phyloP scores from a whole-genome alignment of 2,329 filamentous ascomycete genomes.

The Achaetomium macrosporum region DNA sequence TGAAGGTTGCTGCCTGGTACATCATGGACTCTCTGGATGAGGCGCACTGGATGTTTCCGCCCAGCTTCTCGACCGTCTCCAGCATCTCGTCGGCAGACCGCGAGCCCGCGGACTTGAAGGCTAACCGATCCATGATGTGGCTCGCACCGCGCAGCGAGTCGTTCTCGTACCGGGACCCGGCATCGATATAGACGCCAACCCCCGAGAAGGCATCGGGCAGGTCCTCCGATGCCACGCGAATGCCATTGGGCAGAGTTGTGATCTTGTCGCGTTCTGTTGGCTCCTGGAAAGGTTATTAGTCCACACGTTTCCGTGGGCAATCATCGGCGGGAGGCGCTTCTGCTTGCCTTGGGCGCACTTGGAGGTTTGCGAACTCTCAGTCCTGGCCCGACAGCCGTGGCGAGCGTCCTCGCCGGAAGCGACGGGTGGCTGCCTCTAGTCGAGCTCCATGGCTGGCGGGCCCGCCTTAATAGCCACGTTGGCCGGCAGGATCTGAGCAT shows the following conservation, averaged over 20 bases:
- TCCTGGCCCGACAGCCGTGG: constrained; percentile 7
- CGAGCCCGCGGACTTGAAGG: constrained; percentile 80
- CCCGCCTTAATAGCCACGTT: constrained; percentile 19
- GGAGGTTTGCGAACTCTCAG: background rate
- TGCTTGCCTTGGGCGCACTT: constrained; percentile 9
- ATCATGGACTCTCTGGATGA: constrained; percentile 93
- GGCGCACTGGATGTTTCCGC: constrained; percentile 94
- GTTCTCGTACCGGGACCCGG: constrained; percentile 90
- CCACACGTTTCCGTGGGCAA: background rate
- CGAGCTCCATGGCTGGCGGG: constrained; percentile 14
- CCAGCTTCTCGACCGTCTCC: constrained; percentile 78
- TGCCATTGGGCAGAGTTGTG: constrained; percentile 83
- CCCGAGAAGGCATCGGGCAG: constrained; percentile 91
- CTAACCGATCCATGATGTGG: constrained; percentile 91
- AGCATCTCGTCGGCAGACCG: constrained; percentile 78
- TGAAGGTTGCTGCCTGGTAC: constrained; percentile 99
- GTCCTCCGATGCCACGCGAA: constrained; percentile 91
- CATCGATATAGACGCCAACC: constrained; percentile 92
- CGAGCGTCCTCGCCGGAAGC: constrained; percentile 12
- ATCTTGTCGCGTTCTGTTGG: constrained; percentile 81
- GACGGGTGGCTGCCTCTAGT: constrained; percentile 1
- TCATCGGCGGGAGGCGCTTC: background rate
- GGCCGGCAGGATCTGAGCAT: constrained; percentile 25
- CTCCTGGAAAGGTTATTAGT: constrained; percentile 48
- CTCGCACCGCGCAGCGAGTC: constrained; percentile 78